Base-by-base conservation (phyloP, 371 early-diverging fungal genomes). In the Fennellomyces sp. region DNA sequence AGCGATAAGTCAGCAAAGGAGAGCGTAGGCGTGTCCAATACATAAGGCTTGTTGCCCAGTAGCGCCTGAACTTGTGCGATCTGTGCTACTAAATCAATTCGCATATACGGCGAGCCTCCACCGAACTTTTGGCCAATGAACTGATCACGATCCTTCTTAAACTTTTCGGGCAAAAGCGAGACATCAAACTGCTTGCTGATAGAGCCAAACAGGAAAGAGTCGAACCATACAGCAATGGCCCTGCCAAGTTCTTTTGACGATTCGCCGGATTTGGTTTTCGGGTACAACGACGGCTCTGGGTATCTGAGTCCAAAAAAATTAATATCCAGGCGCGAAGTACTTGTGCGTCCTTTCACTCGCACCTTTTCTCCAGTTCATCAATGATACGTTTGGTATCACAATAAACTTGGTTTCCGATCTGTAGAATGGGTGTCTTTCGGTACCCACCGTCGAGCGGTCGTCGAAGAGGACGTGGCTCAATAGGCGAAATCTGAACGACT, bases 401-500 rank as follows among this genome's bases (percentile, higher is more conserved):
- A 33, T 64, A 87, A 1, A 83, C 67, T 48, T 84, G 78, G 53
- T 75, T 75, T 15, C 85, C 85, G 19, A 87, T 85, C 59, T 85
- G 85, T 42, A 87, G 72, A 26, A 87, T 73, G 2, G 87, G 87
- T 12, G 87, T 81, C 19, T 83, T 79, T 27, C 86, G 70, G 56
- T 81, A 85, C 2, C 85, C 84, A 54, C 79, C 79, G 35, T 83
- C 71, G 51, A 86, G 65, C 29, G 81, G 80, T 23, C 74, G 65
- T 19, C 81, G 67, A 27, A 75, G 60, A 27, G 77, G 73, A 26
- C 80, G 68, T 30, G 70, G 71, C 19, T 70, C 69, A 13, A 68
- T 41, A n/a, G 36, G 47, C n/a, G 70, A 35, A 26, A 74, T 72
- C 3, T 38, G 19, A 17, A 76, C 77, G 0, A 61, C 58, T 56